Base-by-base conservation (phyloP, 108 stramenopile genomes). In the Stephanodiscus minutulus region DNA sequence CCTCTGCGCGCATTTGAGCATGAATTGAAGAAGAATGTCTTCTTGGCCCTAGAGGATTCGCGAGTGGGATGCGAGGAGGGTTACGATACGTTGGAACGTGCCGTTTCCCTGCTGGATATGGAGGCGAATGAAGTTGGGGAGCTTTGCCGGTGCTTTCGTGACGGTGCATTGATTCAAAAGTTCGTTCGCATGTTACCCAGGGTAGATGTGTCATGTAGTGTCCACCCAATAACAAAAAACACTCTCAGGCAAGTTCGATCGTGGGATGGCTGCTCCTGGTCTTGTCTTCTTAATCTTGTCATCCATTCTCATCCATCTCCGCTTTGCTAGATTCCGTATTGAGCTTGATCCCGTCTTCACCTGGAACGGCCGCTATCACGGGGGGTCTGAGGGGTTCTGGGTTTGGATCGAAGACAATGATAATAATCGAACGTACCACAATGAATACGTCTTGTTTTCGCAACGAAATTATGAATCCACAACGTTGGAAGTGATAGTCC, bases 401-500 rank as follows among this genome's bases (percentile, higher is more conserved):
- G 65, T 99, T 18, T 98, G 96, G 98, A 90, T 99, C 3, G 99
- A 99, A 82, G 98, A 98, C 61, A 72, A 81, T 8, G 87, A 90
- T 13, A 95, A 82, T 52, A 92, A 97, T 44, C 78, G 84, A 59
- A 92, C 96, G 8, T 89, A 88, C 58, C 93, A 94, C 53, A 86
- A 91, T 31, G 93, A 92, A 64, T 88, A 88, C 57, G 69, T 96
- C 31, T 72, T 84, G 15, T 91, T 96, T 54, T 82, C 83, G 31
- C 76, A 82, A 36, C 64, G 85, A 31, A 89, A 76, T 33, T 86
- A 86, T 3, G 90, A 94, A 41, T 56, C 88, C 1, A 70, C 85
- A 24, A 76, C 77, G 6, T 74, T 99, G 18, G 95, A 93, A 24
- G 72, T 98, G 43, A 93, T 85, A n/a, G 92, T 98, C 44, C 97